Evolutionary conservation across 768 basidiomycete genomes (phyloP), one percentile per base, ranked within the genome.

Genomic region (Kwoniella pini): DNA sequence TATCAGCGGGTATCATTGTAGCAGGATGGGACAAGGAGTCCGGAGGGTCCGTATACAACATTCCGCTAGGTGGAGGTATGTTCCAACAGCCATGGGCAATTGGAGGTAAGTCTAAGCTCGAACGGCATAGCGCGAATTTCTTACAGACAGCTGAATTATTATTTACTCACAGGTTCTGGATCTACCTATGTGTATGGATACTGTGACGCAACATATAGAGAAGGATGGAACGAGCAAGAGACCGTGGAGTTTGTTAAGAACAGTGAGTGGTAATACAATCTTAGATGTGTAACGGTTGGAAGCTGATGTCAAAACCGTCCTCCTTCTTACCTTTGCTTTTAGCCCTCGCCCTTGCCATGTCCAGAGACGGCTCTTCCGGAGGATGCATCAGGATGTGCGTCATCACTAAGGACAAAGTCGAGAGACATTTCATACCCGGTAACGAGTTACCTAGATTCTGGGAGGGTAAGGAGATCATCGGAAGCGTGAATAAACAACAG

Each of bases 41-140:
- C 36, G 95, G 96, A 17, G 90, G 94, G 1, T 89, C 88, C 62
- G 94, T 98, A 24, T 98, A 93, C 81, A 97, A 94, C 77, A 91
- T 99, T 63, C 95, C 96, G 15, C 83, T 99, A 13, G 96, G 96
- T 22, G 96, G 96, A 54, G 96, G 96, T 26, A 81, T 95, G 45
- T 98, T 99, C 85, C 86, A 90, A 62, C 94, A 95, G 69, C 94
- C 95, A 6, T 99, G 96, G 96, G 91, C 95, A 48, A 98, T 99
- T 65, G 96, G 94, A 78, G 93, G 92, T 90, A 72, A 40, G 85
- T 33, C 44, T 45, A 17, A 51, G 40, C 56, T 22, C 13, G 52
- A 54, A 26, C 39, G 1, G 17, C 6, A 13, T 21, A 26, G 30
- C 28, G 27, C 11, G 4, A 21, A n/a, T 4, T 2, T 24, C 19